These are phyloP conservation scores for Musa beccarii DNA, from an alignment of 176 grass and related monocot species.

Conservation along the genomic window DNA sequence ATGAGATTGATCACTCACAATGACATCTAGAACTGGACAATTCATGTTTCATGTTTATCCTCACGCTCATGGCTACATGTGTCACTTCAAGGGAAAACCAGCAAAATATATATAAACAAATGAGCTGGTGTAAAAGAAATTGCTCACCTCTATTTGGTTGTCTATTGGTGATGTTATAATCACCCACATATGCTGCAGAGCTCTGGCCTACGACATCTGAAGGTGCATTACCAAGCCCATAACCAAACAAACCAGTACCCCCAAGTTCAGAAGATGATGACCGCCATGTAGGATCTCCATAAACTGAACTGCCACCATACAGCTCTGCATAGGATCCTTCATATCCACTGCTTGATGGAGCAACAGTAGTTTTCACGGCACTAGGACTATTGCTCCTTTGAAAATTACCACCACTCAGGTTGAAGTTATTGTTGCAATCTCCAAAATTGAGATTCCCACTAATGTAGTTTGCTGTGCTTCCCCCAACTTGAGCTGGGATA, in stretches of 20 bases:
- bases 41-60: slow-evolving; percentile 4
- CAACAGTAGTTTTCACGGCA: slow-evolving; percentile 40
- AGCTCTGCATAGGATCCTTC: slow-evolving; percentile 60
- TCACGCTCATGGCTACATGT: neutral
- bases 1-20: neutral
- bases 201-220: slow-evolving; percentile 50
- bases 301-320: slow-evolving; percentile 45
- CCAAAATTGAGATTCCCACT: slow-evolving; percentile 59
- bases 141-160: slow-evolving; percentile 59
- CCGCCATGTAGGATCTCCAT: slow-evolving; percentile 68
- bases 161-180: slow-evolving; percentile 22
- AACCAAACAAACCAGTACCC: slow-evolving; percentile 58
- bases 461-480: slow-evolving; percentile 32
- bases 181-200: slow-evolving; percentile 54
- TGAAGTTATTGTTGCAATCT: slow-evolving; percentile 44
- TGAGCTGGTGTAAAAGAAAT: neutral
- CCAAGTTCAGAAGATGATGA: slow-evolving; percentile 65
- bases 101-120: slow-evolving; percentile 2
- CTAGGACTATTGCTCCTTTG: slow-evolving; percentile 51
- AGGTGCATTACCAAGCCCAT: slow-evolving; percentile 51
- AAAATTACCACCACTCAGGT: slow-evolving; percentile 42
- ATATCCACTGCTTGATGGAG: slow-evolving; percentile 57
- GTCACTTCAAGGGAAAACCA: slow-evolving; percentile 5
- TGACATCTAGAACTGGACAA: neutral
- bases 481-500: slow-evolving; percentile 42